These are phyloP conservation scores for Lobosporangium transversale DNA, from an alignment of 192 early-diverging fungal species.

Conservation along the genomic window DNA sequence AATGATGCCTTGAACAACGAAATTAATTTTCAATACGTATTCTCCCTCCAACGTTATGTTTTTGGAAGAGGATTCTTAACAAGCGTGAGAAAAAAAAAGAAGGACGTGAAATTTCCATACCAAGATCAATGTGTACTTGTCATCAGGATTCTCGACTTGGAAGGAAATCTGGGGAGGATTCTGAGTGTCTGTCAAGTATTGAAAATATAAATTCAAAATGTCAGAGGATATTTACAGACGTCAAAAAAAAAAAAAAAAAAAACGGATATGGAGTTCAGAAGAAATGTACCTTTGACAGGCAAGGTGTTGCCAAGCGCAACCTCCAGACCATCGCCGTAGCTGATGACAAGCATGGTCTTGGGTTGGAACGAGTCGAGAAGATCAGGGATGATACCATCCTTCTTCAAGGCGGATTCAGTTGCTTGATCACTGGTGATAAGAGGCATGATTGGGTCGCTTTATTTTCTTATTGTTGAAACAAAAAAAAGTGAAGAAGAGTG, in stretches of 20 bases:
- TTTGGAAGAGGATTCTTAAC: too few relatives aligned
- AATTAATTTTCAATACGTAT: too few relatives aligned
- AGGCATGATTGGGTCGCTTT: conserved; percentile 55
- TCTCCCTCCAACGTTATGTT: too few relatives aligned
- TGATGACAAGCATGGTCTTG: conserved; percentile 28
- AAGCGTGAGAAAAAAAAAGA: not conserved
- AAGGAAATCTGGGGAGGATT: conserved; percentile 33
- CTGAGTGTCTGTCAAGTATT: conserved; percentile 26
- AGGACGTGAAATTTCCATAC: conserved; percentile 2
- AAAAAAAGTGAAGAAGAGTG: not conserved
- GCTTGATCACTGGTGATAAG: conserved; percentile 57
- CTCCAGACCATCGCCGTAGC: conserved; percentile 32
- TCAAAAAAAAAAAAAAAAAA: not conserved
- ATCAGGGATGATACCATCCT: conserved; percentile 58
- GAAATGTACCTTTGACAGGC: conserved; percentile 19
- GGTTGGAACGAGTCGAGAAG: conserved; percentile 33
- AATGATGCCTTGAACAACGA: not conserved
- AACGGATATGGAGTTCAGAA: not conserved
- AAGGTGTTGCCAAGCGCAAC: conserved; percentile 40
- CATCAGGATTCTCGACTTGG: conserved; percentile 17
- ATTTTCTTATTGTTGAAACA: not conserved
- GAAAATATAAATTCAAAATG: not conserved
- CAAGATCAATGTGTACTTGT: conserved; percentile 48
- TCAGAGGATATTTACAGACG: not conserved
- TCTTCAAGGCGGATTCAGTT: conserved; percentile 43